Conservation (phyloP, 495 filamentous ascomycete genomes). For the Daldinia bambusicola region DNA sequence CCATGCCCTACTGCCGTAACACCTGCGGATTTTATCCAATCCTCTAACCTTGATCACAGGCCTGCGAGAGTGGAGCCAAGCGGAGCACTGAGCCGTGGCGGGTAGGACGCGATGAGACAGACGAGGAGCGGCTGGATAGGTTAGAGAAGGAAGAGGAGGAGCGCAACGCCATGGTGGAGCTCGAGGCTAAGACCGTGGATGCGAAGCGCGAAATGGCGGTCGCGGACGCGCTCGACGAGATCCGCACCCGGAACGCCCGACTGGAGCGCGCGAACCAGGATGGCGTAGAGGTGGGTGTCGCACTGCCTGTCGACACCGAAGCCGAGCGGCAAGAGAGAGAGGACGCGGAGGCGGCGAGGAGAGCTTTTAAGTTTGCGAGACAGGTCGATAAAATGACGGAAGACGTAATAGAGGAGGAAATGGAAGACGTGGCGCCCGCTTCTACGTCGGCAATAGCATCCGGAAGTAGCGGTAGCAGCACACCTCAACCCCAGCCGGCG, state of each 20-base stretch:
- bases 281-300: conserved; percentile 59
- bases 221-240: conserved; percentile 96
- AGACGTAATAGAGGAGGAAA: conserved; percentile 58
- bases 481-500: conserved; percentile 12
- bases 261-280: conserved; percentile 77
- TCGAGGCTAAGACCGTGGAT: conserved; percentile 89
- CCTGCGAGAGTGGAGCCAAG: conserved; percentile 82
- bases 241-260: conserved; percentile 87
- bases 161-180: conserved; percentile 87
- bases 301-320: conserved; percentile 64
- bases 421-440: conserved; percentile 24
- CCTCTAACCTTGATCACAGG: conserved; percentile 22
- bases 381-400: conserved; percentile 58
- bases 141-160: conserved; percentile 82
- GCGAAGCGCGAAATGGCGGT: conserved; percentile 98
- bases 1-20: background rate
- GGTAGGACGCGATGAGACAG: conserved; percentile 51
- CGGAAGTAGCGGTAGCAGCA: conserved; percentile 2
- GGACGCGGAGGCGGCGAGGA: conserved; percentile 83
- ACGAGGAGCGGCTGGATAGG: conserved; percentile 86
- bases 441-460: background rate
- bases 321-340: conserved; percentile 75
- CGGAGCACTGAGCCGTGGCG: conserved; percentile 95
- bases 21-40: background rate
- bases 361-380: conserved; percentile 74